Evolutionary conservation across 441 rosid species (phyloP).

Genomic region (Euphorbia celastroides): DNA sequence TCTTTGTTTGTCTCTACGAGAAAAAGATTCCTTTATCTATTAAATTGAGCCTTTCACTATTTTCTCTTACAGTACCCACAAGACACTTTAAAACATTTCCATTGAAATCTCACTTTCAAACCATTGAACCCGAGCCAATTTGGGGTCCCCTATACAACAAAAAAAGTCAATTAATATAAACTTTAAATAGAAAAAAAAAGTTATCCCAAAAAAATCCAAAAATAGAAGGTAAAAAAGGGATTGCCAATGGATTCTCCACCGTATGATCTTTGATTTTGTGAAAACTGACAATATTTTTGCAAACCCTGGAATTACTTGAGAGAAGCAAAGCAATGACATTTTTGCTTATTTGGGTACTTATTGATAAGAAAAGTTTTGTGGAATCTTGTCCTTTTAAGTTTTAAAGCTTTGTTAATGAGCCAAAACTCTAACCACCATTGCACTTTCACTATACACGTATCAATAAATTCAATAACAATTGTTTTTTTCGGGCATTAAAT

Average conservation of each 20-base stretch:
- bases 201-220: conserved; percentile 16
- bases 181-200: background rate
- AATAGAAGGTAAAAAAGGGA: conserved; percentile 8
- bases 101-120: conserved; percentile 28
- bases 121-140: conserved; percentile 14
- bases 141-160: conserved; percentile 12
- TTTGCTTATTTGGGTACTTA: conserved; percentile 21
- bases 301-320: conserved; percentile 21
- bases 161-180: background rate
- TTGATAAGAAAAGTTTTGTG: conserved; percentile 28
- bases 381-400: conserved; percentile 34
- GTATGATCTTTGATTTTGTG: conserved; percentile 19
- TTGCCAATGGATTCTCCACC: conserved; percentile 22
- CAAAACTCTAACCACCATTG: conserved; percentile 16
- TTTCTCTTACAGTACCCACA: background rate
- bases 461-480: background rate
- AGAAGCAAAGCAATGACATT: conserved; percentile 24
- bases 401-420: conserved; percentile 19
- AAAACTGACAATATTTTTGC: conserved; percentile 27
- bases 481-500: background rate
- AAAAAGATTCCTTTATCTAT: background rate
- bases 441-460: too few species aligned
- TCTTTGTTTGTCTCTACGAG: background rate
- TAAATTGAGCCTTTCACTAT: background rate
- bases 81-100: background rate